A percentile compares a stretch with the other conserved stretches of the same genome.
Conservation (phyloP, 495 filamentous ascomycete genomes). For the Lindgomyces ingoldianus region DNA sequence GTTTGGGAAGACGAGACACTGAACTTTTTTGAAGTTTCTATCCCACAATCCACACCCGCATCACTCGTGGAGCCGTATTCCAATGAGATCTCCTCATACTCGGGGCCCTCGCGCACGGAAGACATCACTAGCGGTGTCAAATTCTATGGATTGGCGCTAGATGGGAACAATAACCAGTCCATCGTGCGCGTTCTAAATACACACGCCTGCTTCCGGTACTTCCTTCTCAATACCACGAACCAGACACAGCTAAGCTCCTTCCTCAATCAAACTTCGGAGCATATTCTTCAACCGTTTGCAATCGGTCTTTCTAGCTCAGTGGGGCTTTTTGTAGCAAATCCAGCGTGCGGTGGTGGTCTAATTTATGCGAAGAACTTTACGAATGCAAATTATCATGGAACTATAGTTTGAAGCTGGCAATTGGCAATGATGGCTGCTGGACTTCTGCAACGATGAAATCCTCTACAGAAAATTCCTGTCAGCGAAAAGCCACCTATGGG, state of each 20-base stretch:
- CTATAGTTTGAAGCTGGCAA: constrained; percentile 67
- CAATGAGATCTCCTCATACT: constrained; percentile 43
- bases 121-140: constrained; percentile 50
- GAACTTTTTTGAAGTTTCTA: constrained; percentile 55
- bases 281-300: constrained; percentile 60
- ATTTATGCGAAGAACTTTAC: constrained; percentile 55
- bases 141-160: constrained; percentile 60
- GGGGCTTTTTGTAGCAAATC: constrained; percentile 63
- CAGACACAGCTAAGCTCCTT: constrained; percentile 58
- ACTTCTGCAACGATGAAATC: constrained; percentile 52
- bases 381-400: constrained; percentile 62
- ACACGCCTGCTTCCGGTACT: constrained; percentile 65
- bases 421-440: constrained; percentile 66
- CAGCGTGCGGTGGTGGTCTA: constrained; percentile 56
- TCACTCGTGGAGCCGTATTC: constrained; percentile 53
- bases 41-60: constrained; percentile 50
- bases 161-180: constrained; percentile 54
- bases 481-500: constrained; percentile 64
- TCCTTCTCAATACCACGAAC: constrained; percentile 62
- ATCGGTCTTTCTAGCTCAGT: constrained; percentile 59
- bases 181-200: constrained; percentile 63
- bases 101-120: constrained; percentile 47
- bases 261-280: constrained; percentile 57
- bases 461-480: constrained; percentile 54
- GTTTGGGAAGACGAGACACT: constrained; percentile 66